Evolutionary conservation across 768 basidiomycete species (phyloP), one percentile per base, ranked within the genome.

Genomic region (Amanita fuliginea): DNA sequence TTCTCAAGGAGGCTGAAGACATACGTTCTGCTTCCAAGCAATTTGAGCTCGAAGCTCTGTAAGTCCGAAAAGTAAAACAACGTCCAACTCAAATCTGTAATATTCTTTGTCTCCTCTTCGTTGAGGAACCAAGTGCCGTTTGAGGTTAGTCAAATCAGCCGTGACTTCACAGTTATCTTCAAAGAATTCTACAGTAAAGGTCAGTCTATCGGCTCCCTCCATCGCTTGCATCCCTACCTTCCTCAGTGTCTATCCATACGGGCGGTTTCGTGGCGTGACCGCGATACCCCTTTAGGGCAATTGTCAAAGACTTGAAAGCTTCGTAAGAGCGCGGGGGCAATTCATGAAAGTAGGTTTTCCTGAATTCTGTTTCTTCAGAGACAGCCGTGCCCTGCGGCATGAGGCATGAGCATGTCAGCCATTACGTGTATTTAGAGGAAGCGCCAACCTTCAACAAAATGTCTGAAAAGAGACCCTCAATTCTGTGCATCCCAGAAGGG

Each of bases 21-120:
- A 6, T 51, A 71, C 68, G 36, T 66, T 53, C 46, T 75, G 71
- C 42, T 52, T 59, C 75, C 75, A 76, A 11, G 62, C 58, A 14
- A 74, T 63, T 37, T 72, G 69, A 0, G 73, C 73, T 48, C 71
- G 64, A 16, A 75, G 43, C 46, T 76, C 74, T 0, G 74, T 73
- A 30, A 66, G 42, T 0, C 75, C 75, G 33, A 73, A 70, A 45
- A 61, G 63, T 45, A 76, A 53, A 26, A 74, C 62, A 28, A 76
- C 59, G 11, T 68, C 64, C 43, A 67, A 73, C 11, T 60, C 53
- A 32, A 60, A 6, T 33, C 44, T 26, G 42, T 62, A 64, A 52
- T 60, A 64, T n/a, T 50, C 50, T 34, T 40, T 33, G 21, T n/a
- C 5, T 19, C 51, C 39, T n/a, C 33, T 19, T 33, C 21, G 19